phyloP scores from a whole-genome alignment of 1,284 basidiomycete genomes.

The Dichomitus squalens region DNA sequence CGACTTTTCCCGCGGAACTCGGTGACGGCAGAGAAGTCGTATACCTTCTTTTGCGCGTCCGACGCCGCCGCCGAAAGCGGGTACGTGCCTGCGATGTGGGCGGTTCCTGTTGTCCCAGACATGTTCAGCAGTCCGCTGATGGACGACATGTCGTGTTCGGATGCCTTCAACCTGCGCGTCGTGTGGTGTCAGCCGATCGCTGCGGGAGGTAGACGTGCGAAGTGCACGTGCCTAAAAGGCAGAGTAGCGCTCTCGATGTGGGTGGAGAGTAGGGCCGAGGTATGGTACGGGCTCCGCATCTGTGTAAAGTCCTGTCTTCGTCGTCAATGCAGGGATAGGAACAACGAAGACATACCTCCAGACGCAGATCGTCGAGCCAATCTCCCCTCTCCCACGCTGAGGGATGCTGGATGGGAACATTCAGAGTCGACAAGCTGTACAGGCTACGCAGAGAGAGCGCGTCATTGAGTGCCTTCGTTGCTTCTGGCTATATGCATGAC shows the following conservation, averaged over 20 bases:
- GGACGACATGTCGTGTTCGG: conserved; percentile 46
- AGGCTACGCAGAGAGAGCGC: conserved; percentile 57
- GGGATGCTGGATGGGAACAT: conserved; percentile 57
- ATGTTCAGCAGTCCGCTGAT: conserved; percentile 55
- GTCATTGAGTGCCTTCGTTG: conserved; percentile 52
- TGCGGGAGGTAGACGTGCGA: background rate
- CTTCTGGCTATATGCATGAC: background rate
- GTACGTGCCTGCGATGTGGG: conserved; percentile 58
- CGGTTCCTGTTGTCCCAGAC: conserved; percentile 55
- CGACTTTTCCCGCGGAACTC: conserved; percentile 3
- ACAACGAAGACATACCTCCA: conserved; percentile 41
- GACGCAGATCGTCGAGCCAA: conserved; percentile 46
- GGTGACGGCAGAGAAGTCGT: conserved; percentile 47
- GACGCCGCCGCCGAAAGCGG: conserved; percentile 35
- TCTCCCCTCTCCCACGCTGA: conserved; percentile 37
- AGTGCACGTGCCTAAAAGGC: conserved; percentile 60
- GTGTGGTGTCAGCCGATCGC: conserved; percentile 1
- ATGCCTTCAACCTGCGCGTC: conserved; percentile 40
- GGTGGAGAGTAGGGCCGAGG: conserved; percentile 67
- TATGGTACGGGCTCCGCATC: conserved; percentile 49
- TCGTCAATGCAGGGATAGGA: background rate
- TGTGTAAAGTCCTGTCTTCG: conserved; percentile 26
- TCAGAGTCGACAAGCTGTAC: conserved; percentile 54
- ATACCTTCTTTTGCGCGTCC: conserved; percentile 36
- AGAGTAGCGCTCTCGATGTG: conserved; percentile 68